Base-by-base conservation (phyloP, 108 stramenopile species). In the Pinguiococcus pyrenoidosus region DNA sequence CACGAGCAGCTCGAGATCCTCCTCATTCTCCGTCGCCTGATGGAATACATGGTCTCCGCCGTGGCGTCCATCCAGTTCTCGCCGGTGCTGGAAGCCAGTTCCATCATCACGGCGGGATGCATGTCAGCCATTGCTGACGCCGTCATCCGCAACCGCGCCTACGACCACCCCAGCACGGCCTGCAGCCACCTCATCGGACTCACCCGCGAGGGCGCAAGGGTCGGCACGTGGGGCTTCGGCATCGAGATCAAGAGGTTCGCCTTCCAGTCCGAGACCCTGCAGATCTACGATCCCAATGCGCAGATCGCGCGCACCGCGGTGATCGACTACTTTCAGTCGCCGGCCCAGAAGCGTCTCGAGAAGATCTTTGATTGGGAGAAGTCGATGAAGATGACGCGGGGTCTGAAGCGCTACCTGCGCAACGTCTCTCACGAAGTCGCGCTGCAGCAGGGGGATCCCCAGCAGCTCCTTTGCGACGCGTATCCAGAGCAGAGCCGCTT, bases 351-450 rank as follows among this genome's bases (percentile, higher is more conserved):
- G 6, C 46, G 46, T 8, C 16, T 48, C 26, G 33, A 36, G 34
- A 48, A 48, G 34, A 48, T 48, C 9, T 48, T 48, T 12, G 9
- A 26, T 6, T 48, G 46, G 46, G 46, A 48, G 33, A 27, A 48
- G 12, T 8, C 29, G 16, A 7, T 48, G 33, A 32, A 36, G 17
- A 26, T 27, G 8, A 20, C 6, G 7, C 24, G 29, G 46, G 10
- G 9, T 8, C 46, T 48, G 32, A 12, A 29, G 16, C 6, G 29
- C 8, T 48, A 48, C 16, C 16, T 48, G 29, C 29, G 46, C 29
- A 48, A 29, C 26, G 12, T 48, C 18, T 26, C 33, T 6, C 5
- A 20, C 8, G 46, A 48, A 48, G 29, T 12, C 8, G 46, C 32
- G 10, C 13, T 48, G 17, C 8, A 26, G 18, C 8, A 29, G 16